These are phyloP conservation scores for Leishmania braziliensis DNA, from an alignment of 208 protist species.

Conservation along the genomic window DNA sequence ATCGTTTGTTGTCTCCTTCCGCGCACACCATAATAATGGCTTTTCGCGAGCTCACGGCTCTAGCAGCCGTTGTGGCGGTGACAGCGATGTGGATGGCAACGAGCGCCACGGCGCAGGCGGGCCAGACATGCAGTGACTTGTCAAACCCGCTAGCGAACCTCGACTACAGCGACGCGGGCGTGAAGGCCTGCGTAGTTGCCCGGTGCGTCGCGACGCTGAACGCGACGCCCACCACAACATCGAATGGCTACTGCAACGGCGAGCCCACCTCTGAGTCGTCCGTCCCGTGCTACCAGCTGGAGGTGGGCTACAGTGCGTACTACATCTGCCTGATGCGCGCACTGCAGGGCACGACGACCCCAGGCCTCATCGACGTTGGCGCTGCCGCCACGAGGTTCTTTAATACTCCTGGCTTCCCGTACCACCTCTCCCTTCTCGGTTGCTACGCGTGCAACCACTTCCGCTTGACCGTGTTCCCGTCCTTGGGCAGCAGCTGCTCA, in stretches of 20 bases:
- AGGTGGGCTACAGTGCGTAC: constrained; percentile 40
- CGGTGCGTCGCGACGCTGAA: constrained; percentile 38
- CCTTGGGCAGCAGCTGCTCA: constrained; percentile 11
- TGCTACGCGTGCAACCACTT: constrained; percentile 60
- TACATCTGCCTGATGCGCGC: constrained; percentile 42
- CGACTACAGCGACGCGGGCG: constrained; percentile 18
- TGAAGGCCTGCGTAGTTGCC: constrained; percentile 27
- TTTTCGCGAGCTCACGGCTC: not conserved
- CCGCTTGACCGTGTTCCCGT: constrained; percentile 15
- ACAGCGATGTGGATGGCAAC: constrained; percentile 6
- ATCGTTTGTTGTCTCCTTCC: not conserved
- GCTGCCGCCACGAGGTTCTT: constrained; percentile 17
- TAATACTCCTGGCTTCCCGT: constrained; percentile 40
- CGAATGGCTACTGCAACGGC: constrained; percentile 39
- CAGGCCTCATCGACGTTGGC: not conserved
- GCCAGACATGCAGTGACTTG: constrained; percentile 28
- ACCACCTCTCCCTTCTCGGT: constrained; percentile 29
- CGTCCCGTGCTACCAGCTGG: constrained; percentile 27
- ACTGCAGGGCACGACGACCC: not conserved
- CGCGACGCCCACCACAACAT: constrained; percentile 16
- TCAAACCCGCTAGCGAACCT: constrained; percentile 27
- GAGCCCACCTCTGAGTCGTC: constrained; percentile 30
- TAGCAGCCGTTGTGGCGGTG: constrained; percentile 1
- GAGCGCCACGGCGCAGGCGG: not conserved
- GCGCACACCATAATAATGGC: constrained; percentile 1